Percentiles rank a stretch among this genome's conserved stretches.
Evolutionary conservation across 768 basidiomycete species (phyloP).

Genomic region (Gymnopilus dilepis): DNA sequence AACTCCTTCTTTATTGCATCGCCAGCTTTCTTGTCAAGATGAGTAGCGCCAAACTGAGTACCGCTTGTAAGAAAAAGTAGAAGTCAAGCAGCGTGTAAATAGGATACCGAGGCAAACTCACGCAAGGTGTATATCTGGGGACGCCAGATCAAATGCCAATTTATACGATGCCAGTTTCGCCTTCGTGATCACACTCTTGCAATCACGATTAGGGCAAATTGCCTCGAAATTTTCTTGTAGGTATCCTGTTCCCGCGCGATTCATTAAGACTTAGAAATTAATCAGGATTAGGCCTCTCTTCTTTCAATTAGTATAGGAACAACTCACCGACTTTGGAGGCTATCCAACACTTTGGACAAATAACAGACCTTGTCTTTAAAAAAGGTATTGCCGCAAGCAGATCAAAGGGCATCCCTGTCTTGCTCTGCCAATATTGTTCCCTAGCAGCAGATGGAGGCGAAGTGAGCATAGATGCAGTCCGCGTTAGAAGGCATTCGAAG

Average conservation of each 20-base stretch:
- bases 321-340: conserved; percentile 32
- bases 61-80: conserved; percentile 15
- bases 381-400: conserved; percentile 20
- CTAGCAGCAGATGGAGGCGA: conserved; percentile 20
- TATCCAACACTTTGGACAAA: conserved; percentile 35
- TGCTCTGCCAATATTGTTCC: conserved; percentile 22
- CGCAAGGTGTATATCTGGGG: conserved; percentile 14
- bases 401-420: conserved; percentile 23
- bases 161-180: conserved; percentile 27
- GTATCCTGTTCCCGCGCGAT: conserved; percentile 49
- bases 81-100: not conserved
- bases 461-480: conserved; percentile 13
- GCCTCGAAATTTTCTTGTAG: conserved; percentile 46
- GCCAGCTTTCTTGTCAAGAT: conserved; percentile 5
- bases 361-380: conserved; percentile 23
- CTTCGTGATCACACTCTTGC: conserved; percentile 40
- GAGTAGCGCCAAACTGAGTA: conserved; percentile 17
- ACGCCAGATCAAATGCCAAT: conserved; percentile 22
- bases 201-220: conserved; percentile 37
- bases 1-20: conserved; percentile 10
- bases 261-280: conserved; percentile 43
- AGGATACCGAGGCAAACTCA: conserved; percentile 13
- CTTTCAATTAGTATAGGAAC: not conserved
- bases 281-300: not conserved
- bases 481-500: conserved; percentile 18